A percentile compares a stretch with the other conserved stretches of the same genome.
These are phyloP conservation scores for Paracorniculantispora psalliotae DNA, from an alignment of 2,329 filamentous ascomycete species.

Conservation along the genomic window DNA sequence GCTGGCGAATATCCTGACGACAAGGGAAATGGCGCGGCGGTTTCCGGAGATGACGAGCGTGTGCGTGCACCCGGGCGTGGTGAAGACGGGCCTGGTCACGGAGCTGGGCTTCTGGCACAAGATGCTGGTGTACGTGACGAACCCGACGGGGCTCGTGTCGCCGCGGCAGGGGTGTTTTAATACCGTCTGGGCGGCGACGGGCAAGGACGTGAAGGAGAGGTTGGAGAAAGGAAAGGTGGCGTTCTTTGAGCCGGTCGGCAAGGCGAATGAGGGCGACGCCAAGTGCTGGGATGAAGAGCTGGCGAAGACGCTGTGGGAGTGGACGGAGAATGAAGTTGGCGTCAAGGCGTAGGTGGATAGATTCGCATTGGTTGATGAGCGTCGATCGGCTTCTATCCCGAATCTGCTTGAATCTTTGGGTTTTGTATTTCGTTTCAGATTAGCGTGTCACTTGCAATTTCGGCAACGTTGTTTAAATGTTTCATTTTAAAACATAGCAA, in stretches of 20 bases:
- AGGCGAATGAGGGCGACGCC: slow-evolving; percentile 18
- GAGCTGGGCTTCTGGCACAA: slow-evolving; percentile 21
- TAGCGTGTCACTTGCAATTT: not conserved
- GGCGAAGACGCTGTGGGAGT: slow-evolving; percentile 33
- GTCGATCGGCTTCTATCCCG: no score
- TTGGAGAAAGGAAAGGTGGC: slow-evolving; percentile 18
- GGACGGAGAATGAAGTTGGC: slow-evolving; percentile 27
- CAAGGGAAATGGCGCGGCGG: slow-evolving; percentile 39
- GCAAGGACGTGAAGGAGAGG: slow-evolving; percentile 16
- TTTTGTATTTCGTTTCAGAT: not conserved
- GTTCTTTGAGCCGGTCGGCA: slow-evolving; percentile 27
- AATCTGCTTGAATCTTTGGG: no score
- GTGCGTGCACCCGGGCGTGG: slow-evolving; percentile 44
- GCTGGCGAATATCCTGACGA: slow-evolving; percentile 43
- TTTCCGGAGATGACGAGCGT: slow-evolving; percentile 39
- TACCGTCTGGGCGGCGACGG: slow-evolving; percentile 29
- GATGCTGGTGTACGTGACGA: slow-evolving; percentile 22
- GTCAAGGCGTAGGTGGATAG: slow-evolving; percentile 3
- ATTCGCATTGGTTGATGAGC: no score
- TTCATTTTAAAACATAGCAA: slow-evolving; percentile 3
- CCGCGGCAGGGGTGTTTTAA: slow-evolving; percentile 27
- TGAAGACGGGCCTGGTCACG: slow-evolving; percentile 25
- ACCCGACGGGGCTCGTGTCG: slow-evolving; percentile 20
- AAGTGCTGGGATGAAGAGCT: slow-evolving; percentile 25
- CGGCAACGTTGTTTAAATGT: not conserved